Base-by-base conservation (phyloP, 495 filamentous ascomycete genomes). In the Tuber umbilicatum region DNA sequence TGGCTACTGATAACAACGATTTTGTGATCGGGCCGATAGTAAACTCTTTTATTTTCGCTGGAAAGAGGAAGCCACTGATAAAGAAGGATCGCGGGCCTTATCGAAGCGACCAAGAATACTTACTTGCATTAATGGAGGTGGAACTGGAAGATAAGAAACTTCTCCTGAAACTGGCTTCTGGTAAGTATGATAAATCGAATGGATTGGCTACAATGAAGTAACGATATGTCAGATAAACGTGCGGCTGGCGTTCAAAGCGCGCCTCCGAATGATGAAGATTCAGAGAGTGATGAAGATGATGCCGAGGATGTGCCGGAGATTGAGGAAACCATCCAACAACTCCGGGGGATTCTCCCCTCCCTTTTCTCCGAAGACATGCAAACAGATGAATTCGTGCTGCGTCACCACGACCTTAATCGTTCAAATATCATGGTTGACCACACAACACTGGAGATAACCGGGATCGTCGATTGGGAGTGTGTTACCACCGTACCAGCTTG, bases 391-490 rank as follows among this genome's bases (percentile, higher is more conserved):
- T 76, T 73, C 50, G 64, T 86, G 70, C 83, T 89, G 17, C 83
- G 80, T 73, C 86, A 89, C 45, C 80, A 86, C 50, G 83, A 88
- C 70, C 80, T 89, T 12, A 86, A 83, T 1, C 72, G 83, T 10
- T 79, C 82, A n/a, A 89, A 89, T 79, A 84, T 90, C 43, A 78
- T 89, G 42, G 84, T 89, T 3, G 81, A 87, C 70, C 72, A 70
- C 23, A 76, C 85, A 17, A 74, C 83, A 2, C 84, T 83, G 6
- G 37, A 81, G 5, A 77, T 89, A 17, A 84, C 84, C 10, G 87
- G 83, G n/a, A 64, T 89, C 5, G 73, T 88, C 41, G 86, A 86
- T 75, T 89, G 88, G 88, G 85, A 88, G 68, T 86, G 84, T 75
- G 80, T 87, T n/a, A 84, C 85, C 12, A 82, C 85, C 35, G 72